Conservation (phyloP, 306 rosid species). For the Cucurbita pepo region DNA sequence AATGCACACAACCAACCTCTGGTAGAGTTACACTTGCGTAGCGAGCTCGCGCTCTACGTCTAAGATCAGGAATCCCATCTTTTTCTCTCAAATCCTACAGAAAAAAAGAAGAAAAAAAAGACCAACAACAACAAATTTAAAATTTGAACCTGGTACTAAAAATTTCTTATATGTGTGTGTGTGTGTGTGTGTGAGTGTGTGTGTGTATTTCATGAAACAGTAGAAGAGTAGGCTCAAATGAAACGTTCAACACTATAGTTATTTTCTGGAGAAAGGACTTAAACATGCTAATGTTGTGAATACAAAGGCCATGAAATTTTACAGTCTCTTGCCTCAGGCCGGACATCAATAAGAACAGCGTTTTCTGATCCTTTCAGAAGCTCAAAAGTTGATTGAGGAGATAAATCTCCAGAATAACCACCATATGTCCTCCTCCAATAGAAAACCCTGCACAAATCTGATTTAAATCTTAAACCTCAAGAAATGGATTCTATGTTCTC, state of each 20-base stretch:
- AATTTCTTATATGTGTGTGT: background rate
- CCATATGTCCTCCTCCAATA: slow-evolving; percentile 63
- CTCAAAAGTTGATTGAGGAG: slow-evolving; percentile 62
- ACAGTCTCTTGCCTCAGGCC: slow-evolving; percentile 64
- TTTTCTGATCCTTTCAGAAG: slow-evolving; percentile 50
- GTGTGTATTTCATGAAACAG: background rate
- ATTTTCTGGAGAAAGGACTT: background rate
- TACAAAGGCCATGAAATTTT: slow-evolving; percentile 20
- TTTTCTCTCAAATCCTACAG: slow-evolving; percentile 56
- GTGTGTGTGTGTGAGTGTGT: too few species aligned
- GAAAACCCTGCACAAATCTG: slow-evolving; percentile 83
- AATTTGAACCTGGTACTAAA: background rate
- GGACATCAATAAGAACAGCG: slow-evolving; percentile 69
- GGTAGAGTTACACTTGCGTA: slow-evolving; percentile 54
- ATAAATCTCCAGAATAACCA: slow-evolving; percentile 83
- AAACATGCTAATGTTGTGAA: slow-evolving; percentile 8
- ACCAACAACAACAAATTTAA: slow-evolving; percentile 3
- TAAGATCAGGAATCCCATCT: slow-evolving; percentile 81
- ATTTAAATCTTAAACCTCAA: slow-evolving; percentile 34
- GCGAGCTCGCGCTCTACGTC: slow-evolving; percentile 73
- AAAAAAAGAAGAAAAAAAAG: slow-evolving; percentile 11
- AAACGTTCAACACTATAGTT: background rate
- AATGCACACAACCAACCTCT: slow-evolving; percentile 45
- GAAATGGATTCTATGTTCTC: slow-evolving; percentile 10
- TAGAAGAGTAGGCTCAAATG: background rate